Evolutionary conservation across 495 filamentous ascomycete species (phyloP), one percentile per base, ranked within the genome.

Genomic region (Penicillium manginii): DNA sequence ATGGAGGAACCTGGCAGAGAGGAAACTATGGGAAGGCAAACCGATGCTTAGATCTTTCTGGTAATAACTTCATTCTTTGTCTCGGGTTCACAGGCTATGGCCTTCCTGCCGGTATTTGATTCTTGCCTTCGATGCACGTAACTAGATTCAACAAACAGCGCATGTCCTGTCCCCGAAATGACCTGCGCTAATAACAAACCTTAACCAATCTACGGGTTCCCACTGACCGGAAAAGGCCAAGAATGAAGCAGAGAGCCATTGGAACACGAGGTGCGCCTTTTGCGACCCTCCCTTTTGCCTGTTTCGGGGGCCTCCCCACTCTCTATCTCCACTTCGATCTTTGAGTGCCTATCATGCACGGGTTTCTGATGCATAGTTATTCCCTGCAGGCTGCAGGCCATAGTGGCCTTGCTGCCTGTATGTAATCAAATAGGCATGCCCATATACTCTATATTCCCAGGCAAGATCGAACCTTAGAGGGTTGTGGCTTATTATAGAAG

Each of bases 381-480:
- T 65, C 57, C 62, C 61, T 70, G 62, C 67, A 67, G 59, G 10
- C 54, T 63, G 59, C 61, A 57, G 61, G 55, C 46, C 52, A 62
- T 62, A 37, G 17, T 54, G 37, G 31, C 61, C 53, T 52, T 64
- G 50, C 56, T 62, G 55, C 48, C 53, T 59, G 49, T 53, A 50
- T 40, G 39, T 43, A 43, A 55, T 54, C 32, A 42, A 54, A 50
- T 58, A 51, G 21, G 35, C 49, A 31, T 7, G 39, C 11, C 19
- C 12, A 19, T 49, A 39, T 33, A 29, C 26, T 7, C 26, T 8
- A 8, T 29, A 29, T 29, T 29, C 9, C 26, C 26, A 8, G 15
- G n/a, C 40, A 18, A 43, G 18, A 23, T 47, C 45, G 15, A 47
- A 26, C 40, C 17, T 43, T 43, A 6, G 10, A 26, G 9, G 14